phyloP scores from a whole-genome alignment of 2,329 filamentous ascomycete genomes.

The Teratosphaeria epicoccoides region DNA sequence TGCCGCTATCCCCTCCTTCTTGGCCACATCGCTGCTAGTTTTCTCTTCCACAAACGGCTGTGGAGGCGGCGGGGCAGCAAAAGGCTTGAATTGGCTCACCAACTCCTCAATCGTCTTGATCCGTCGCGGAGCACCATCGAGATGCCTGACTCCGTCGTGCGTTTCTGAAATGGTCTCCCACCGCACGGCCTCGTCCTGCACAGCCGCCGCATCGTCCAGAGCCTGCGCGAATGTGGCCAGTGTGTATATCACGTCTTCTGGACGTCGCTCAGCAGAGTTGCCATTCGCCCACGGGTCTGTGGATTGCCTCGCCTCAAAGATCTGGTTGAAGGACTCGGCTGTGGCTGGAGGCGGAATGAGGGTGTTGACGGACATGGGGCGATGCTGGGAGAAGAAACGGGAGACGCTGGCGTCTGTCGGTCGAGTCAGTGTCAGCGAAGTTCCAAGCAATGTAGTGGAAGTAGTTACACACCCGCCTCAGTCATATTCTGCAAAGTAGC shows the following conservation, averaged over 20 bases:
- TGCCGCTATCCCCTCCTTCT: constrained; percentile 7
- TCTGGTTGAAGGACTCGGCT: constrained; percentile 67
- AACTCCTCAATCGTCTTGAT: constrained; percentile 30
- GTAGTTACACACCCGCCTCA: constrained; percentile 19
- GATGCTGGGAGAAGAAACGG: constrained; percentile 90
- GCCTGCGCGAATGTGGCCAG: constrained; percentile 33
- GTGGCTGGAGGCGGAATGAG: constrained; percentile 64
- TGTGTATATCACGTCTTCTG: constrained; percentile 33
- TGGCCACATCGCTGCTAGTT: constrained; percentile 4
- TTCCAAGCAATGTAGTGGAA: constrained; percentile 1
- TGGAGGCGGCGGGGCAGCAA: constrained; percentile 74
- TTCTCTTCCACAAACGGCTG: constrained; percentile 36
- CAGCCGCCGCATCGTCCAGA: constrained; percentile 26
- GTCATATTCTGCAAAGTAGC: constrained; percentile 64
- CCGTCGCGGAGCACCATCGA: constrained; percentile 17
- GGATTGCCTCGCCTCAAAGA: constrained; percentile 51
- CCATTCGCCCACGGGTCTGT: constrained; percentile 33
- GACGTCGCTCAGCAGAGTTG: constrained; percentile 34
- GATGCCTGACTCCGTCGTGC: constrained; percentile 16
- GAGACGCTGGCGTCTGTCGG: constrained; percentile 86
- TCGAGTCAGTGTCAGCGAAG: constrained; percentile 8
- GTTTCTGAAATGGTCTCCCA: constrained; percentile 30
- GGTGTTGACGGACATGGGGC: constrained; percentile 80
- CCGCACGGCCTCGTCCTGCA: constrained; percentile 28
- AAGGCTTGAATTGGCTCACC: constrained; percentile 52